Conservation (phyloP, 2,329 filamentous ascomycete genomes). For the Lachnellula occidentalis region DNA sequence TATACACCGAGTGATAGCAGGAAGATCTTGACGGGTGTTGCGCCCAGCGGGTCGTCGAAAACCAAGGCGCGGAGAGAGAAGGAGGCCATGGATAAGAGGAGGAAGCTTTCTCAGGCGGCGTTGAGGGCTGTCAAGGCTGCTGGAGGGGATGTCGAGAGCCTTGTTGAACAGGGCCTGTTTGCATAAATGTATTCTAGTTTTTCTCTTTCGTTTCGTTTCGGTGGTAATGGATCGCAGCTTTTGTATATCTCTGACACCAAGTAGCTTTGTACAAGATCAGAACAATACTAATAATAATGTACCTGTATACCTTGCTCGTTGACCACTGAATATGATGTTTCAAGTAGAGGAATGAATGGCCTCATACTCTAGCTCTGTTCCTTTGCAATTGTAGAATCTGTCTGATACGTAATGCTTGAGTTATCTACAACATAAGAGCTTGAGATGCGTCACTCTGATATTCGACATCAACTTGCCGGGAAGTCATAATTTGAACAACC, state of each 20-base stretch:
- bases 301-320: not conserved
- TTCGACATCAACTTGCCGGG: too few relatives aligned
- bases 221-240: not conserved
- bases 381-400: too few relatives aligned
- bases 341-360: too few relatives aligned
- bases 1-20: constrained; percentile 76
- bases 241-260: not conserved
- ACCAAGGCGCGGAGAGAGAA: constrained; percentile 90
- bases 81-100: constrained; percentile 73
- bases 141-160: constrained; percentile 58
- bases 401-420: too few relatives aligned
- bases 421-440: too few relatives aligned
- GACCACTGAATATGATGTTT: too few relatives aligned
- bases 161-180: constrained; percentile 46
- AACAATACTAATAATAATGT: not conserved
- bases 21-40: constrained; percentile 81
- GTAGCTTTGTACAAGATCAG: not conserved
- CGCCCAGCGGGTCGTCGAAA: constrained; percentile 85
- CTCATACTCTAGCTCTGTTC: too few relatives aligned
- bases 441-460: too few relatives aligned
- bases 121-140: constrained; percentile 64
- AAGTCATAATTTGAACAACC: too few relatives aligned
- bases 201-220: not conserved
- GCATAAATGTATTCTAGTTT: constrained; percentile 19
- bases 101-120: constrained; percentile 62